Evolutionary conservation across 2,329 filamentous ascomycete species (phyloP).

Genomic region (Sclerotiophoma versabilis): DNA sequence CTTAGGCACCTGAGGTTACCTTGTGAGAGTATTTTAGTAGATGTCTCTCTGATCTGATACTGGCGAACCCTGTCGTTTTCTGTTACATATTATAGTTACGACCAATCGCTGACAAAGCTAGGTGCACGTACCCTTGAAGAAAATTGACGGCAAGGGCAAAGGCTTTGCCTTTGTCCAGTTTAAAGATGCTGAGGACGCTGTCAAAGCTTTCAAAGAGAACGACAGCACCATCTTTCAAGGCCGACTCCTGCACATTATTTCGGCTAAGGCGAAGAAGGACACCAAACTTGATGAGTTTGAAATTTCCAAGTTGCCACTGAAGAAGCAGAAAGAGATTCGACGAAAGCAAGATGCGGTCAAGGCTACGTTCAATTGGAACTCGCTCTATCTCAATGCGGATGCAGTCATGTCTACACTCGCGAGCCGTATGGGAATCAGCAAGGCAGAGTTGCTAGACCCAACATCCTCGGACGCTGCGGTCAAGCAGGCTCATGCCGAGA

Average conservation of each 20-base stretch:
- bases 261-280: slow-evolving; percentile 81
- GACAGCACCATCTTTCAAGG: slow-evolving; percentile 93
- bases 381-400: slow-evolving; percentile 97
- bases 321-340: slow-evolving; percentile 91
- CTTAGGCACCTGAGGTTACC: slow-evolving; percentile 86
- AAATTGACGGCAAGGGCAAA: slow-evolving; percentile 75
- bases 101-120: slow-evolving; percentile 53
- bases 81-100: background rate
- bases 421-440: slow-evolving; percentile 83
- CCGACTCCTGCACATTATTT: slow-evolving; percentile 87
- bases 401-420: slow-evolving; percentile 91
- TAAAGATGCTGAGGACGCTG: slow-evolving; percentile 72
- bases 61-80: slow-evolving; percentile 18
- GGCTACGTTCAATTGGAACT: slow-evolving; percentile 94
- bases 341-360: slow-evolving; percentile 81
- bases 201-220: slow-evolving; percentile 77
- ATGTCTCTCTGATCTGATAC: slow-evolving; percentile 92
- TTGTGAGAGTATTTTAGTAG: slow-evolving; percentile 99
- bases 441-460: slow-evolving; percentile 92
- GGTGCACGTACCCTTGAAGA: slow-evolving; percentile 85
- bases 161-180: slow-evolving; percentile 91
- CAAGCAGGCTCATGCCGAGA: slow-evolving; percentile 96
- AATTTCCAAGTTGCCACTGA: slow-evolving; percentile 88
- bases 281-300: slow-evolving; percentile 85
- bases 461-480: slow-evolving; percentile 93